A percentile compares a stretch with the other conserved stretches of the same genome.
These are phyloP conservation scores for Apophysomyces variabilis DNA, from an alignment of 371 early-diverging fungal genomes.

Conservation along the genomic window DNA sequence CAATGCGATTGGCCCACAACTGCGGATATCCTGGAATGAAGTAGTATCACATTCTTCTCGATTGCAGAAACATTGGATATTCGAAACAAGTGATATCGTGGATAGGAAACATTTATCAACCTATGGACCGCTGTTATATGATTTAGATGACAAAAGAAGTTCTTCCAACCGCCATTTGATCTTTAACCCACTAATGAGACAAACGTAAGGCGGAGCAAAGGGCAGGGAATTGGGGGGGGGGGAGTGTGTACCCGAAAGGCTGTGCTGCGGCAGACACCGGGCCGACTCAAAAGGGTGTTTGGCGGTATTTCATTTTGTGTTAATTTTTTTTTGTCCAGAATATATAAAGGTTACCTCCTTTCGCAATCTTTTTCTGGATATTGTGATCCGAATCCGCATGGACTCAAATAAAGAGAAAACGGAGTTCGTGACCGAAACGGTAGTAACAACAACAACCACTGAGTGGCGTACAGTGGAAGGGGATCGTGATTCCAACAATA, in stretches of 20 bases:
- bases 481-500: conserved; percentile 13
- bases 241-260: not conserved
- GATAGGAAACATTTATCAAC: too few relatives aligned
- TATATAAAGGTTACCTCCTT: not conserved
- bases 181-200: too few relatives aligned
- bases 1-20: not conserved
- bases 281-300: not conserved
- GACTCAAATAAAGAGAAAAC: conserved; percentile 7
- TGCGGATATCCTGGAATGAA: not conserved
- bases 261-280: conserved; percentile 1
- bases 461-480: conserved; percentile 2
- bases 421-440: conserved; percentile 1
- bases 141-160: too few relatives aligned
- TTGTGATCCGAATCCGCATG: conserved; percentile 1
- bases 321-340: not conserved
- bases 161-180: too few relatives aligned
- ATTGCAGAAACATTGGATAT: too few relatives aligned
- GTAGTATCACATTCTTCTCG: too few relatives aligned
- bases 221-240: too few relatives aligned
- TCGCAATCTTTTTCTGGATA: not conserved
- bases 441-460: not conserved
- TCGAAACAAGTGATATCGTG: too few relatives aligned
- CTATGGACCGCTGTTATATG: too few relatives aligned
- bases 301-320: conserved; percentile 3
- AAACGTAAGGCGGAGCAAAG: too few relatives aligned